Evolutionary conservation across 2,329 filamentous ascomycete species (phyloP), one percentile per base, ranked within the genome.

Genomic region (Pseudovirgaria hyperparasitica): DNA sequence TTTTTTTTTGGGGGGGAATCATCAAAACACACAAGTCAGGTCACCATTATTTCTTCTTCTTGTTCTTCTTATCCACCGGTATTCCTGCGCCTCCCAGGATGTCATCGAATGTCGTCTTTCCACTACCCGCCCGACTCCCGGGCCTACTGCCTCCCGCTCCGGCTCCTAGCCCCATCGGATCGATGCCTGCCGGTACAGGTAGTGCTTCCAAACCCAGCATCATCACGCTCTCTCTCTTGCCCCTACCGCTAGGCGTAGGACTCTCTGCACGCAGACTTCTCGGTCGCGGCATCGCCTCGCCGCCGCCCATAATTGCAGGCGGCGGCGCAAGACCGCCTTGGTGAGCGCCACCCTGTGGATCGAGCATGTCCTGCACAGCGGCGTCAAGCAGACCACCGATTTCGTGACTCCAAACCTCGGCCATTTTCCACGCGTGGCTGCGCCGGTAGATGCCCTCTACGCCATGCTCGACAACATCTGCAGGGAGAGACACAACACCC

Each of bases 341-440:
- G n/a, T n/a, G n/a, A n/a, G n/a, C n/a, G n/a, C n/a, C n/a, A n/a
- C n/a, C n/a, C n/a, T n/a, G n/a, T 10, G 48, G 46, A 9, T 41
- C 32, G 8, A 43, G 43, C 18, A 50, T 29, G 23, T 55, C 52
- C 11, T 48, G 39, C 35, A 53, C 48, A 4, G 51, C 51, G 5
- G 46, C 48, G 8, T 43, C 43, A 17, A 54, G 34, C 13, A 52
- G 26, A 1, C 35, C 43, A 24, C 50, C 49, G 23, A 47, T 38
- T 8, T 58, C 55, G 19, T 59, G 56, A 6, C 61, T 61, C 76
- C 76, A 80, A 38, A 66, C 59, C 38, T 70, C 63, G 3, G 73
- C 75, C 40, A 67, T 62, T 31, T 64, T 55, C 76, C 76, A 82
- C 51, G 75, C 80, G 45, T 81, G 76, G 34, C 70, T 76, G 22